phyloP scores from a whole-genome alignment of 2,329 filamentous ascomycete genomes.

The Dichotomopilus funicola region DNA sequence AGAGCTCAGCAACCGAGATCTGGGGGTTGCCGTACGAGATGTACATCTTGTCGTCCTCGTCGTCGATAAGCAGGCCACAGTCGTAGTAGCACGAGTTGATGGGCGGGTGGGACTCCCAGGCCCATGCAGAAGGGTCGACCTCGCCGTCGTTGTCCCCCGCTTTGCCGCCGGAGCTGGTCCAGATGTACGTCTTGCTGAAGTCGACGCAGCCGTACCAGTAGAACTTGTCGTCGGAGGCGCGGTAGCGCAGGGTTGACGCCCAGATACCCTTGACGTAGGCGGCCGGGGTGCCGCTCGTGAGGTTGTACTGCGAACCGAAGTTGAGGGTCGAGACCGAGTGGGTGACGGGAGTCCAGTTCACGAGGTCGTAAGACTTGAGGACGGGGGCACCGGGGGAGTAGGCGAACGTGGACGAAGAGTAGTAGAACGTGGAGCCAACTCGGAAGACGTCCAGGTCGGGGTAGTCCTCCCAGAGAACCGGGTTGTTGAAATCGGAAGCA shows the following conservation, averaged over 20 bases:
- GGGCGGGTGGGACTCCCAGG: slow-evolving; percentile 17
- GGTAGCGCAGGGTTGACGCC: slow-evolving; percentile 49
- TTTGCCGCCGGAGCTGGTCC: slow-evolving; percentile 39
- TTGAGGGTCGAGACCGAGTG: slow-evolving; percentile 40
- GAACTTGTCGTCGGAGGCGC: slow-evolving; percentile 41
- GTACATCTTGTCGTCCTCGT: slow-evolving; percentile 54
- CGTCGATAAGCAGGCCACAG: slow-evolving; percentile 49
- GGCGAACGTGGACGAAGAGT: slow-evolving; percentile 51
- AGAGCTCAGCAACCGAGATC: slow-evolving; percentile 46
- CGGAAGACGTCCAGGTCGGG: slow-evolving; percentile 51
- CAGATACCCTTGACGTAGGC: slow-evolving; percentile 50
- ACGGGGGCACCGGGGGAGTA: slow-evolving; percentile 52
- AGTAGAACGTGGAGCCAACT: slow-evolving; percentile 44
- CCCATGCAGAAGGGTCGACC: slow-evolving; percentile 25
- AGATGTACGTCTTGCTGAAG: slow-evolving; percentile 44
- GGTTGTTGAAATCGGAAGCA: slow-evolving; percentile 37
- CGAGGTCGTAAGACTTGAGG: slow-evolving; percentile 48
- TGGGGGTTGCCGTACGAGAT: slow-evolving; percentile 46
- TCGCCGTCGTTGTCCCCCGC: slow-evolving; percentile 36
- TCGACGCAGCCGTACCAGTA: slow-evolving; percentile 55
- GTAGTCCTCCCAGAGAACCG: slow-evolving; percentile 48
- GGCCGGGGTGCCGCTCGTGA: slow-evolving; percentile 32
- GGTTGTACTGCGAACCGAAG: slow-evolving; percentile 43
- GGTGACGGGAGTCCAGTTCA: slow-evolving; percentile 43
- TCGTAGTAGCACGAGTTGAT: slow-evolving; percentile 48